These are phyloP conservation scores for Ulmus americana DNA, from an alignment of 331 rosid species.

Conservation along the genomic window DNA sequence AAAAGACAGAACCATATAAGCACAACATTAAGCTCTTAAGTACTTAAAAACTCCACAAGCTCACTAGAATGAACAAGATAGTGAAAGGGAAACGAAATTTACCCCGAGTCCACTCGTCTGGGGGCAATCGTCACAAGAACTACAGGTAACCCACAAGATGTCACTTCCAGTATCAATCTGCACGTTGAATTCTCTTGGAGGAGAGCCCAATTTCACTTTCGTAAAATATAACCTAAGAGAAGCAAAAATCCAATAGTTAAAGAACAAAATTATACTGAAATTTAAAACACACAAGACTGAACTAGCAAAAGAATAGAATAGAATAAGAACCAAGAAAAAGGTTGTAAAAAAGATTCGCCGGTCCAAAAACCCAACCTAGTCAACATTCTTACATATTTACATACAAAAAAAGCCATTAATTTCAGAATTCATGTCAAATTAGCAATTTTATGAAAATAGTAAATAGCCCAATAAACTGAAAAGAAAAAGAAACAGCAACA, in stretches of 20 bases:
- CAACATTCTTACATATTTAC: background rate
- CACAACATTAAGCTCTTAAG: constrained; percentile 7
- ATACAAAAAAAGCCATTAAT: background rate
- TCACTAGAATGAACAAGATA: background rate
- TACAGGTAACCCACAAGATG: constrained; percentile 85
- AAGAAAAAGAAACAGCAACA: constrained; percentile 1
- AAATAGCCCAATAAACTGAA: background rate
- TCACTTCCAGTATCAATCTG: constrained; percentile 99
- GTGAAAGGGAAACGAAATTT: constrained; percentile 18
- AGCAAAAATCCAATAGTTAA: constrained; percentile 18
- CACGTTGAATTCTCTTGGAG: constrained; percentile 77
- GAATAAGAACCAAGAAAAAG: constrained; percentile 18
- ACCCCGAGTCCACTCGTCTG: constrained; percentile 79
- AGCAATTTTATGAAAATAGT: background rate
- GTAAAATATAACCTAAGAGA: constrained; percentile 78
- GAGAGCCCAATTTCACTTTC: constrained; percentile 85
- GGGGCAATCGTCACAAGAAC: constrained; percentile 77
- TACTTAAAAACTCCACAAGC: constrained; percentile 10
- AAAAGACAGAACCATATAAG: constrained; percentile 14
- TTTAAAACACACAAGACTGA: background rate
- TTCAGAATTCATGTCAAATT: background rate
- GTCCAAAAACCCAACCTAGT: constrained; percentile 17
- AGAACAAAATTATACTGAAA: constrained; percentile 5
- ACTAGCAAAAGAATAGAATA: background rate
- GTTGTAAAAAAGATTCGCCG: constrained; percentile 23